These are phyloP conservation scores for Coprinopsis marcescibilis DNA, from an alignment of 768 basidiomycete species.

Conservation along the genomic window DNA sequence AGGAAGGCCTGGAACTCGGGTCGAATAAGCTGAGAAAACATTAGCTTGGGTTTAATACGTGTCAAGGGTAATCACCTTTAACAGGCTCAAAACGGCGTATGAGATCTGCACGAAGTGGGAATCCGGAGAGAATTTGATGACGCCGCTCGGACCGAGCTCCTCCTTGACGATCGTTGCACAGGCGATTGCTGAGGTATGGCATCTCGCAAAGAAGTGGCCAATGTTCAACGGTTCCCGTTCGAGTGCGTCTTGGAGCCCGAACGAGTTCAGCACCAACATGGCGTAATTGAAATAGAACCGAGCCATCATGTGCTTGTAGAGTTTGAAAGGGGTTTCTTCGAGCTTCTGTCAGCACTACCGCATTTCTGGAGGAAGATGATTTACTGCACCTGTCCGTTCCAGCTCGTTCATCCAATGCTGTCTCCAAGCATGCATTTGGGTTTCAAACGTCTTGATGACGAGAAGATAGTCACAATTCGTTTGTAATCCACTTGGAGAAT, in stretches of 20 bases:
- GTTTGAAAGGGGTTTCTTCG: no score
- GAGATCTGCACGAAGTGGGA: conserved; percentile 86
- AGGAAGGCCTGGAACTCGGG: conserved; percentile 78
- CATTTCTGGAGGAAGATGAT: conserved; percentile 8
- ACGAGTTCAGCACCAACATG: conserved; percentile 87
- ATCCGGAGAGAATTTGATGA: conserved; percentile 81
- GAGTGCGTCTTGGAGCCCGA: conserved; percentile 94
- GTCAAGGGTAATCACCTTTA: conserved; percentile 61
- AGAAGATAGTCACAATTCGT: conserved; percentile 80
- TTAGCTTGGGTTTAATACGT: conserved; percentile 6
- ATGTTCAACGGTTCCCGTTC: conserved; percentile 70
- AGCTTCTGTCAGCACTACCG: no score
- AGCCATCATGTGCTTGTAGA: conserved; percentile 49
- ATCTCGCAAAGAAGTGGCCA: conserved; percentile 79
- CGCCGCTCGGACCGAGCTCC: conserved; percentile 69
- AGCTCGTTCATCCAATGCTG: conserved; percentile 43
- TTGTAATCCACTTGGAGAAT: conserved; percentile 76
- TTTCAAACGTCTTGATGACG: conserved; percentile 78
- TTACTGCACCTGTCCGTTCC: conserved; percentile 26
- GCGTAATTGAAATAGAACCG: conserved; percentile 84
- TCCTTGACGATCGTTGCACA: conserved; percentile 74
- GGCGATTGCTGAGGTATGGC: conserved; percentile 64
- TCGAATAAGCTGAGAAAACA: conserved; percentile 57
- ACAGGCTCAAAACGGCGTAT: conserved; percentile 88
- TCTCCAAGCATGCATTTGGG: conserved; percentile 61